These are phyloP conservation scores for Cytospora piceicola DNA, from an alignment of 2,329 filamentous ascomycete species.

Conservation along the genomic window DNA sequence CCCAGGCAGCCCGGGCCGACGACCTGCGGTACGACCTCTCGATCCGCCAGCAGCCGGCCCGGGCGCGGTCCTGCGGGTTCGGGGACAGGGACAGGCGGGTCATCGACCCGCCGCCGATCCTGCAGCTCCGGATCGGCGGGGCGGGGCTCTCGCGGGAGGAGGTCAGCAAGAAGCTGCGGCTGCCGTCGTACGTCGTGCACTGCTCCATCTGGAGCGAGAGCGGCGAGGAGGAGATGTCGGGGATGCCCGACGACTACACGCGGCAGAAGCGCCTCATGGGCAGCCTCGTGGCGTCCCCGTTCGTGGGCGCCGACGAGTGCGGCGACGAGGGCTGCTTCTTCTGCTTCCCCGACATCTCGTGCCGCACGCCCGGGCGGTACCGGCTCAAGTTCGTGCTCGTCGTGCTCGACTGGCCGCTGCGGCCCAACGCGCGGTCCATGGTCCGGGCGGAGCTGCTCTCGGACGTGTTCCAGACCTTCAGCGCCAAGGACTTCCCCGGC, in stretches of 20 bases:
- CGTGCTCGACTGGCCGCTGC: conserved; percentile 63
- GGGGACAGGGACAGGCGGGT: conserved; percentile 81
- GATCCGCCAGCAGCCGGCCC: conserved; percentile 77
- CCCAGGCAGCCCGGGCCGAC: background rate
- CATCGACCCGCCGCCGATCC: conserved; percentile 82
- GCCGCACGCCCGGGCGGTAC: conserved; percentile 76
- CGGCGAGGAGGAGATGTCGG: conserved; percentile 69
- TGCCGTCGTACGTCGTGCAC: conserved; percentile 72
- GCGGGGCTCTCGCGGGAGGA: conserved; percentile 59
- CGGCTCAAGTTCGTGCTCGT: conserved; percentile 75
- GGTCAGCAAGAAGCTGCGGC: conserved; percentile 53
- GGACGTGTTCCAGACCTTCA: conserved; percentile 78
- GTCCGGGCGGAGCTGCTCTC: conserved; percentile 57
- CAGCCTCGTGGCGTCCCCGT: conserved; percentile 75
- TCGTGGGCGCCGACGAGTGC: conserved; percentile 75
- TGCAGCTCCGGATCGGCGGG: conserved; percentile 71
- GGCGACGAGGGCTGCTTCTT: conserved; percentile 80
- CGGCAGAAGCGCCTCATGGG: conserved; percentile 80
- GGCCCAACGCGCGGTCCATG: conserved; percentile 46
- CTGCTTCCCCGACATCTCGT: conserved; percentile 81
- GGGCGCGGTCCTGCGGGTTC: conserved; percentile 80
- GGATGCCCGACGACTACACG: conserved; percentile 72
- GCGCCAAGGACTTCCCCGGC: conserved; percentile 83
- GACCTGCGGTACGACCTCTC: conserved; percentile 50
- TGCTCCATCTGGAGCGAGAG: conserved; percentile 76